These are phyloP conservation scores for Cotoneaster glaucophyllus DNA, from an alignment of 306 rosid genomes.

Conservation along the genomic window DNA sequence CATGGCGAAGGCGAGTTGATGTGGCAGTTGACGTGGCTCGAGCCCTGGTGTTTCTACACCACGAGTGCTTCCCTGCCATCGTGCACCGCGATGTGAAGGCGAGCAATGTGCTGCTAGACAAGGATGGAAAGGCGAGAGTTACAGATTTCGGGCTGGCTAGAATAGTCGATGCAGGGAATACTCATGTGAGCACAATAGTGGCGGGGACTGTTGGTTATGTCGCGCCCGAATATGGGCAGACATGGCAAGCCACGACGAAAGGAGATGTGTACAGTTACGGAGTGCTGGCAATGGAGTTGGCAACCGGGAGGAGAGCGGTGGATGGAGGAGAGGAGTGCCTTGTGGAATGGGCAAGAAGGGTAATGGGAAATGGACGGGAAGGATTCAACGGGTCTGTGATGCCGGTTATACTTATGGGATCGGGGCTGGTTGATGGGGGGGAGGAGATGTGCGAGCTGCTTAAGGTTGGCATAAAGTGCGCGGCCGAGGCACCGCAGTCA, in stretches of 20 bases:
- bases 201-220: slow-evolving; percentile 95
- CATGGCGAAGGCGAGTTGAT: slow-evolving; percentile 59
- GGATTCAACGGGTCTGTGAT: slow-evolving; percentile 30
- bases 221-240: slow-evolving; percentile 93
- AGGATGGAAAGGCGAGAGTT: slow-evolving; percentile 66
- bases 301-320: slow-evolving; percentile 77
- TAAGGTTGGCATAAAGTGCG: slow-evolving; percentile 67
- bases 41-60: slow-evolving; percentile 79
- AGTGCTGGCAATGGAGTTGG: slow-evolving; percentile 77
- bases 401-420: slow-evolving; percentile 58
- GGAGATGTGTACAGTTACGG: slow-evolving; percentile 95
- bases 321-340: slow-evolving; percentile 96
- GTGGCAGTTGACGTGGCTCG: slow-evolving; percentile 74
- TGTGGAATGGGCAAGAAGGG: slow-evolving; percentile 79
- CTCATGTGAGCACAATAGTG: slow-evolving; percentile 91
- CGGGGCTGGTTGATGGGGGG: slow-evolving; percentile 55
- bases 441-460: slow-evolving; percentile 78
- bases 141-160: slow-evolving; percentile 95
- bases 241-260: slow-evolving; percentile 89
- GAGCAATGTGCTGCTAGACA: slow-evolving; percentile 76
- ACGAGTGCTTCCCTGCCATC: slow-evolving; percentile 67
- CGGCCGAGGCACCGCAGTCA: slow-evolving; percentile 56
- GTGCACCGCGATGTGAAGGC: slow-evolving; percentile 96
- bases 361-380: slow-evolving; percentile 44
- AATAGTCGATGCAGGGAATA: slow-evolving; percentile 71